Conservation (phyloP, 192 early-diverging fungal species). For the Geranomyces variabilis region DNA sequence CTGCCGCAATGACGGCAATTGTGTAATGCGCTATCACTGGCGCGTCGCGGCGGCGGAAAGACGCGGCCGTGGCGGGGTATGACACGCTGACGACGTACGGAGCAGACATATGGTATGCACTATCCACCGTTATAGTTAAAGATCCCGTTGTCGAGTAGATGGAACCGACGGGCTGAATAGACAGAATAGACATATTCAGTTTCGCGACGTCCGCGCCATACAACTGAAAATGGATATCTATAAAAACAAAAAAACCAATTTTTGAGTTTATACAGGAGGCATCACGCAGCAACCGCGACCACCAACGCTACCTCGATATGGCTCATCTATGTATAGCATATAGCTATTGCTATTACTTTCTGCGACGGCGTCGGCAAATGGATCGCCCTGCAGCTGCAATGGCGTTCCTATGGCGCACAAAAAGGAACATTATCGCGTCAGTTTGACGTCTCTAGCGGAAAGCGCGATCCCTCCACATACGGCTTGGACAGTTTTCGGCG, state of each 20-base stretch:
- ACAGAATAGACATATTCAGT: constrained; percentile 4
- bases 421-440: too few species aligned
- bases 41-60: neutral
- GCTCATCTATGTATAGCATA: constrained; percentile 18
- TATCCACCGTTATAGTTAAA: neutral
- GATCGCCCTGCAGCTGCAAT: too few species aligned
- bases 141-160: neutral
- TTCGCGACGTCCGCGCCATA: neutral
- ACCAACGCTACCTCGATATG: neutral
- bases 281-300: neutral
- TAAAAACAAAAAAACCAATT: neutral
- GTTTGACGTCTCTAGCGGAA: neutral
- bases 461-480: neutral
- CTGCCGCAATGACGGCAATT: neutral
- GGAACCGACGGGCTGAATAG: constrained; percentile 16
- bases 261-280: neutral
- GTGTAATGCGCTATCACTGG: neutral
- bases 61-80: neutral
- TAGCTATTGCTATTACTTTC: neutral
- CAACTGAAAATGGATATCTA: constrained; percentile 1
- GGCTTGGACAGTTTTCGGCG: neutral
- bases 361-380: too few species aligned
- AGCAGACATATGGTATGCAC: constrained; percentile 1
- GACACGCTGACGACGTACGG: constrained; percentile 1
- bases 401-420: too few species aligned